Evolutionary conservation across 1,284 basidiomycete genomes (phyloP).

Genomic region (Papiliotrema nemorosa): DNA sequence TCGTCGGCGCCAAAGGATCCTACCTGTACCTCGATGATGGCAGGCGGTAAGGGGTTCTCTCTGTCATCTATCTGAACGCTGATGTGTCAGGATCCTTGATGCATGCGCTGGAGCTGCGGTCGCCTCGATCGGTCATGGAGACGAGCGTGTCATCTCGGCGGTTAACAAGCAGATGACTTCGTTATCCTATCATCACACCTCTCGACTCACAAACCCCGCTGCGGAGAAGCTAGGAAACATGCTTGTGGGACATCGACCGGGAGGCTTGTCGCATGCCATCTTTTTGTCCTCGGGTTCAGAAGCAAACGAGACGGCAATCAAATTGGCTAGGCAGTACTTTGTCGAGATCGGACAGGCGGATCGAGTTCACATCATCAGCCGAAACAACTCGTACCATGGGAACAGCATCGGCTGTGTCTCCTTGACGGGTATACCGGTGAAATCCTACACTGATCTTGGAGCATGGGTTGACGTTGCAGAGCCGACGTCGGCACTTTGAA

Average conservation of each 20-base stretch:
- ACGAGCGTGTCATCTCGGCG: slow-evolving; percentile 54
- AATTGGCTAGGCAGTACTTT: slow-evolving; percentile 64
- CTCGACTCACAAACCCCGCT: slow-evolving; percentile 21
- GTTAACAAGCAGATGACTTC: slow-evolving; percentile 59
- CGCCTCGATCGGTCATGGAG: slow-evolving; percentile 67
- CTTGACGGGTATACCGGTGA: slow-evolving; percentile 41
- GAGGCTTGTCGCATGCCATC: slow-evolving; percentile 27
- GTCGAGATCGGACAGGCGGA: slow-evolving; percentile 64
- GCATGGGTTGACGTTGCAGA: neutral
- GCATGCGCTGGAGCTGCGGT: slow-evolving; percentile 73
- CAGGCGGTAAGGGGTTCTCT: neutral
- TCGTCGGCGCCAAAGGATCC: slow-evolving; percentile 10
- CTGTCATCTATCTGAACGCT: neutral
- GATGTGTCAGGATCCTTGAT: slow-evolving; percentile 21
- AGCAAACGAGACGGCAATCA: slow-evolving; percentile 76
- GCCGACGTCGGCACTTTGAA: slow-evolving; percentile 16
- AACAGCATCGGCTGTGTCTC: slow-evolving; percentile 61
- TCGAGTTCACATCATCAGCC: slow-evolving; percentile 72
- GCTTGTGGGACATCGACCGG: slow-evolving; percentile 56
- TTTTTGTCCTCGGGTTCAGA: slow-evolving; percentile 53
- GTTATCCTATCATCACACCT: slow-evolving; percentile 51
- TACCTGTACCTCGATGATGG: slow-evolving; percentile 16
- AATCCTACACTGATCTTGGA: slow-evolving; percentile 30
- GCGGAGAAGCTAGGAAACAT: slow-evolving; percentile 50
- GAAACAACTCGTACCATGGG: slow-evolving; percentile 75